Conservation (phyloP, 805 yeast species). For the Millerozyma miso region DNA sequence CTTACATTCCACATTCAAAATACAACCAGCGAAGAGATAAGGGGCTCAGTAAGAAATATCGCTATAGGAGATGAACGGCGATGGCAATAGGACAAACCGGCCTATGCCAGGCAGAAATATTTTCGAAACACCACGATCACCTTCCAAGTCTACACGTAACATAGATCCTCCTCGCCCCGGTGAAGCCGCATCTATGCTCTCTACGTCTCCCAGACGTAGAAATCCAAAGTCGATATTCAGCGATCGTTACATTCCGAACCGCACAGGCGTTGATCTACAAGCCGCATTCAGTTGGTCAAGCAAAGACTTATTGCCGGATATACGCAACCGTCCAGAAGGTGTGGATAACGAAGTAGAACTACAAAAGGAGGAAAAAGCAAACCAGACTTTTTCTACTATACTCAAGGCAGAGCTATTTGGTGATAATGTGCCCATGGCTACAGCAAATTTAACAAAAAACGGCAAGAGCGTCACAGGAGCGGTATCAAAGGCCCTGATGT, state of each 20-base stretch:
- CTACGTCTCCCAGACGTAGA: slow-evolving; percentile 45
- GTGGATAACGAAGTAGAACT: slow-evolving; percentile 60
- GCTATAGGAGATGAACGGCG: background rate
- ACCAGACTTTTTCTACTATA: slow-evolving; percentile 79
- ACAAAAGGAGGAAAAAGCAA: slow-evolving; percentile 75
- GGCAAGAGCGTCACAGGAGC: background rate
- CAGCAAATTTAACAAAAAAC: slow-evolving; percentile 25
- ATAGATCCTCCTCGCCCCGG: slow-evolving; percentile 35
- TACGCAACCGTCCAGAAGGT: slow-evolving; percentile 17
- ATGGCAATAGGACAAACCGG: background rate
- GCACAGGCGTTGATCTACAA: slow-evolving; percentile 83
- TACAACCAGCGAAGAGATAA: too few relatives aligned
- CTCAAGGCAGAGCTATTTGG: slow-evolving; percentile 90
- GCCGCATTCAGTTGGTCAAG: slow-evolving; percentile 68
- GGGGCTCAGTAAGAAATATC: too few relatives aligned
- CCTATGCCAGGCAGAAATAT: slow-evolving; percentile 7
- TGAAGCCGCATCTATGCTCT: slow-evolving; percentile 22
- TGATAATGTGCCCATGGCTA: slow-evolving; percentile 62
- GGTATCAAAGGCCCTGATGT: background rate
- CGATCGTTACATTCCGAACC: slow-evolving; percentile 83
- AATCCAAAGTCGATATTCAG: slow-evolving; percentile 52
- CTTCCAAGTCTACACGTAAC: slow-evolving; percentile 37
- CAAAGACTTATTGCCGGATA: slow-evolving; percentile 39
- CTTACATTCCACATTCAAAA: too few relatives aligned
- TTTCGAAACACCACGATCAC: slow-evolving; percentile 39